Evolutionary conservation across 495 filamentous ascomycete species (phyloP).

Genomic region (Penicillium lividum): DNA sequence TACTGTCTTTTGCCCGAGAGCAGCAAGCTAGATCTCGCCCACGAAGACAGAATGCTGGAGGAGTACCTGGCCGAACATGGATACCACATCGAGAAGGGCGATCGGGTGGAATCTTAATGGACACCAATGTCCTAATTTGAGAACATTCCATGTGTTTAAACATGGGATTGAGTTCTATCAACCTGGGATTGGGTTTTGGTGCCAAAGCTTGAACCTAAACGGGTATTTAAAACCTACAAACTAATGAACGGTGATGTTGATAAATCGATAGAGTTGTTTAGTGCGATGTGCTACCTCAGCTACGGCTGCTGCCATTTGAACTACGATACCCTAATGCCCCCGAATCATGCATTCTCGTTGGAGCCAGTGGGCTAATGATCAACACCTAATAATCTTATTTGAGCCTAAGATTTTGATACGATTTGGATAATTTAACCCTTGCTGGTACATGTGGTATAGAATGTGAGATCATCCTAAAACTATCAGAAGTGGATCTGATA

Average conservation of each 20-base stretch:
- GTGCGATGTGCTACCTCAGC: background rate
- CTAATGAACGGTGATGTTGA: no score
- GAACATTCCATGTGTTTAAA: background rate
- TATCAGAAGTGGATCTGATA: background rate
- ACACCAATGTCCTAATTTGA: background rate
- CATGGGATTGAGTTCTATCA: background rate
- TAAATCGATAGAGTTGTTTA: background rate
- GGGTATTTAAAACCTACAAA: no score
- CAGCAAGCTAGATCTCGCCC: slow-evolving; percentile 30
- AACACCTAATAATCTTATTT: background rate
- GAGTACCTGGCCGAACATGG: slow-evolving; percentile 33
- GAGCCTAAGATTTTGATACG: background rate
- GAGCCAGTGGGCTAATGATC: background rate
- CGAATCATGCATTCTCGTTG: background rate
- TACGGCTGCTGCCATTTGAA: background rate
- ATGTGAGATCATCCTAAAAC: background rate
- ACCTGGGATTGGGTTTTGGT: background rate
- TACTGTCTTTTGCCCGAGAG: slow-evolving; percentile 40
- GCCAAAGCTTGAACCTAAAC: no score
- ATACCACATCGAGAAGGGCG: slow-evolving; percentile 39
- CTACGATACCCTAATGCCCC: background rate
- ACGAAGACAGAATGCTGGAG: slow-evolving; percentile 32
- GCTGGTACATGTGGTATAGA: background rate
- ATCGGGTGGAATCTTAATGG: background rate
- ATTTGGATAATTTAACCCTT: background rate